These are phyloP conservation scores for Boletus albobrunnescens DNA, from an alignment of 1,284 basidiomycete genomes.

Conservation along the genomic window DNA sequence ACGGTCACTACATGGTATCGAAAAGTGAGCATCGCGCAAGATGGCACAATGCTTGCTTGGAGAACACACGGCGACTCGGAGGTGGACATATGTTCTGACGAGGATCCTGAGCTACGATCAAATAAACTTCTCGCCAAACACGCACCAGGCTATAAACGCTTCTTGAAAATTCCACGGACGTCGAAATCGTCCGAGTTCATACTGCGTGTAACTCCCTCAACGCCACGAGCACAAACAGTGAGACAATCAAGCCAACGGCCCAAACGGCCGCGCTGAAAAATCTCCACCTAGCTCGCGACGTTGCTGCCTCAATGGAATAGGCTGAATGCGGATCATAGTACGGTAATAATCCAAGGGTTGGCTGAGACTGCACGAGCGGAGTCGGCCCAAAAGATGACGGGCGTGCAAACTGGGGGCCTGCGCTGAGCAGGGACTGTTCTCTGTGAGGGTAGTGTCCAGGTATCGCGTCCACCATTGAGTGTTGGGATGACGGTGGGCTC, in stretches of 20 bases:
- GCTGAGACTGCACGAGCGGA: constrained; percentile 35
- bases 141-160: background rate
- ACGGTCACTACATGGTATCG: too few relatives aligned
- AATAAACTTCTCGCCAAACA: background rate
- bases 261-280: constrained; percentile 43
- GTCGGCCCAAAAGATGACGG: constrained; percentile 39
- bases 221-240: constrained; percentile 18
- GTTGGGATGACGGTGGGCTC: constrained; percentile 16
- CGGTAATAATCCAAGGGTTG: constrained; percentile 33
- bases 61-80: background rate
- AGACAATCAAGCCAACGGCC: constrained; percentile 37
- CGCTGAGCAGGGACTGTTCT: constrained; percentile 16
- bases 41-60: too few relatives aligned
- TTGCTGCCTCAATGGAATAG: constrained; percentile 43
- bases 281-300: constrained; percentile 41
- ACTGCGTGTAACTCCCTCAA: constrained; percentile 8
- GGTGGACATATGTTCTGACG: background rate
- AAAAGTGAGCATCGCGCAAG: too few relatives aligned
- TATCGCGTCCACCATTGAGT: constrained; percentile 14
- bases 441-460: constrained; percentile 16
- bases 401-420: constrained; percentile 15
- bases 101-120: background rate
- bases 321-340: constrained; percentile 48
- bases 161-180: background rate
- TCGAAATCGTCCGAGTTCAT: background rate